phyloP scores from a whole-genome alignment of 2,329 filamentous ascomycete genomes.

The Paraconiothyrium brasiliense region DNA sequence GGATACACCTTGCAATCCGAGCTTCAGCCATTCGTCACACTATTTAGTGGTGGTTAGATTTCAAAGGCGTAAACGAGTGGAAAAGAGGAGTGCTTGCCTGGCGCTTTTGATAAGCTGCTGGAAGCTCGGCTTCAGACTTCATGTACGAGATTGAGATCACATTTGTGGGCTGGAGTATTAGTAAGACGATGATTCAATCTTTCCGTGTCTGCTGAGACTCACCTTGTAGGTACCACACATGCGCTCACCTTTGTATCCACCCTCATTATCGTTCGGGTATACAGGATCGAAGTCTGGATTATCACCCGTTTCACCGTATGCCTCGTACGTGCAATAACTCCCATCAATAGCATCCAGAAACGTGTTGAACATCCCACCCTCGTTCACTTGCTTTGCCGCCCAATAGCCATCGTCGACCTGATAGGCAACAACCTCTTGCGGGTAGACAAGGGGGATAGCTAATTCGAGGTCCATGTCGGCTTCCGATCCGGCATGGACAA shows the following conservation, averaged over 20 bases:
- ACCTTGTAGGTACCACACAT: slow-evolving; percentile 59
- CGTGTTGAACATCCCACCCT: slow-evolving; percentile 11
- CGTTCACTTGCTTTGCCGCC: slow-evolving; percentile 12
- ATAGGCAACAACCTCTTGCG: slow-evolving; percentile 24
- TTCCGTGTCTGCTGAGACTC: neutral
- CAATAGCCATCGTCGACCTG: slow-evolving; percentile 24
- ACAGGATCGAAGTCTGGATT: slow-evolving; percentile 58
- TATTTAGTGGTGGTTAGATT: neutral
- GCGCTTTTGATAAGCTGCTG: slow-evolving; percentile 62
- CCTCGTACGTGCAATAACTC: slow-evolving; percentile 59
- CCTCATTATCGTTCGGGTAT: slow-evolving; percentile 60
- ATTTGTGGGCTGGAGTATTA: slow-evolving; percentile 56
- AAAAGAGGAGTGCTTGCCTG: slow-evolving; percentile 30
- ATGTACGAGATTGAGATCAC: slow-evolving; percentile 68
- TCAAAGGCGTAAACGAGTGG: neutral
- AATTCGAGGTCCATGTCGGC: slow-evolving; percentile 25
- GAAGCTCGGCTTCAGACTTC: slow-evolving; percentile 63
- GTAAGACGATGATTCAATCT: neutral
- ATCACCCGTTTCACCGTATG: slow-evolving; percentile 59
- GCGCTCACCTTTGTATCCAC: slow-evolving; percentile 60
- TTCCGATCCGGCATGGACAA: slow-evolving; percentile 15
- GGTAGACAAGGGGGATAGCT: slow-evolving; percentile 26
- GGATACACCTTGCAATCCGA: slow-evolving; percentile 60
- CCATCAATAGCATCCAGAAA: slow-evolving; percentile 16
- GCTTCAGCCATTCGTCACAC: slow-evolving; percentile 58